Conservation (phyloP, 495 filamentous ascomycete genomes). For the Mytilinidion resinicola region DNA sequence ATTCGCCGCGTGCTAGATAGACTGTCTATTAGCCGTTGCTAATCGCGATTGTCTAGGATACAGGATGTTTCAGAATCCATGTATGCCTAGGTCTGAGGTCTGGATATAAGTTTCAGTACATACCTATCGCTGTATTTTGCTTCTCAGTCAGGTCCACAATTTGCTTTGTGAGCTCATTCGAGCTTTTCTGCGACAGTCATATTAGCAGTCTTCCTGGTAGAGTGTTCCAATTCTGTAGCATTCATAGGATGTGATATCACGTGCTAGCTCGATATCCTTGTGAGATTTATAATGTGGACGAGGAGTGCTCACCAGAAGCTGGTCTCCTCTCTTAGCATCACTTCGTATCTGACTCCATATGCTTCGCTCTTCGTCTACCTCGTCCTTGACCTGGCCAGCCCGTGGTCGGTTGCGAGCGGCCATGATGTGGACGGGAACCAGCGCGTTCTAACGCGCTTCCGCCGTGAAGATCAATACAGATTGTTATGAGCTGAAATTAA, state of each 20-base stretch:
- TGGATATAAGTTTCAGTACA: slow-evolving; percentile 11
- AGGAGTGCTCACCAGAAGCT: slow-evolving; percentile 31
- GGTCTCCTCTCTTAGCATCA: slow-evolving; percentile 42
- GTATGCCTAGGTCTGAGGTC: too few species aligned
- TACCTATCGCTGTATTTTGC: slow-evolving; percentile 42
- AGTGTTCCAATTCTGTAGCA: too few species aligned
- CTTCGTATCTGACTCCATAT: slow-evolving; percentile 59
- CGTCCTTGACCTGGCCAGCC: slow-evolving; percentile 40
- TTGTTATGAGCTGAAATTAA: too few species aligned
- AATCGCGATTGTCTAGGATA: too few species aligned
- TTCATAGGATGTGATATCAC: too few species aligned
- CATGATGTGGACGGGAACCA: slow-evolving; percentile 26
- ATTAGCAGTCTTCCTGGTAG: too few species aligned
- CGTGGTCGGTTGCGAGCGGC: slow-evolving; percentile 40
- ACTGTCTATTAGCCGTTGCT: not conserved
- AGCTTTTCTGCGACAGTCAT: slow-evolving; percentile 27
- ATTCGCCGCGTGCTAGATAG: slow-evolving; percentile 13
- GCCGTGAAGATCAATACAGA: too few species aligned
- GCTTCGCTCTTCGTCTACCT: slow-evolving; percentile 53
- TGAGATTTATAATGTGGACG: not conserved
- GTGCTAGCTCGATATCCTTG: too few species aligned
- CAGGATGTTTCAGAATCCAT: too few species aligned
- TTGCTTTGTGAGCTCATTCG: slow-evolving; percentile 42
- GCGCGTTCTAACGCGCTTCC: too few species aligned
- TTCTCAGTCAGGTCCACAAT: slow-evolving; percentile 50